phyloP scores from a whole-genome alignment of 345 rosid genomes.

The Arabis alpina region DNA sequence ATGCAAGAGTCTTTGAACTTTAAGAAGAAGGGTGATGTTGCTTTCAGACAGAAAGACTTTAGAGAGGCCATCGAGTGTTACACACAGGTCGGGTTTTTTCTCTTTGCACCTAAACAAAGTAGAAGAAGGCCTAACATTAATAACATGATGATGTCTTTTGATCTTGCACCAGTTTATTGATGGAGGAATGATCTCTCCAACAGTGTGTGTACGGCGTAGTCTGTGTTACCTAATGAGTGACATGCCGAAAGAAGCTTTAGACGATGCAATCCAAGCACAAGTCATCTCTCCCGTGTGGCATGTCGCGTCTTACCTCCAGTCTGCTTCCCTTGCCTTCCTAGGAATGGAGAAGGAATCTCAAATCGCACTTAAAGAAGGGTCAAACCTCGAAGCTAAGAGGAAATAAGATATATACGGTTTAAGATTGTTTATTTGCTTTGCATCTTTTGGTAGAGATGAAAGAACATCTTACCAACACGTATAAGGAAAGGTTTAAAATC shows the following conservation, averaged over 20 bases:
- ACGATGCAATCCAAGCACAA: slow-evolving; percentile 85
- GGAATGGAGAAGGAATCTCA: slow-evolving; percentile 88
- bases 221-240: slow-evolving; percentile 74
- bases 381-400: slow-evolving; percentile 66
- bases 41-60: slow-evolving; percentile 84
- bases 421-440: neutral
- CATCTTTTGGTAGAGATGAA: slow-evolving; percentile 36
- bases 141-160: slow-evolving; percentile 9
- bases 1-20: slow-evolving; percentile 90
- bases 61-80: slow-evolving; percentile 72
- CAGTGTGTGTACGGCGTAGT: slow-evolving; percentile 83
- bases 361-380: slow-evolving; percentile 76
- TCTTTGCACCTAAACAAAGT: neutral
- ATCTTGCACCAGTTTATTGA: slow-evolving; percentile 70
- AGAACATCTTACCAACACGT: slow-evolving; percentile 42
- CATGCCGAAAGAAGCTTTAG: slow-evolving; percentile 75
- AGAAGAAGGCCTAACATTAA: neutral
- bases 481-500: slow-evolving; percentile 19
- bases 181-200: slow-evolving; percentile 88
- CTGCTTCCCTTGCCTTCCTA: slow-evolving; percentile 63
- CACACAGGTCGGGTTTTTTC: slow-evolving; percentile 59
- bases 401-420: slow-evolving; percentile 25
- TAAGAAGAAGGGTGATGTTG: slow-evolving; percentile 89
- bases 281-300: slow-evolving; percentile 85
- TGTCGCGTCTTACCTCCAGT: slow-evolving; percentile 81